Base-by-base conservation (phyloP, 306 rosid species). In the Trichosanthes truncata region DNA sequence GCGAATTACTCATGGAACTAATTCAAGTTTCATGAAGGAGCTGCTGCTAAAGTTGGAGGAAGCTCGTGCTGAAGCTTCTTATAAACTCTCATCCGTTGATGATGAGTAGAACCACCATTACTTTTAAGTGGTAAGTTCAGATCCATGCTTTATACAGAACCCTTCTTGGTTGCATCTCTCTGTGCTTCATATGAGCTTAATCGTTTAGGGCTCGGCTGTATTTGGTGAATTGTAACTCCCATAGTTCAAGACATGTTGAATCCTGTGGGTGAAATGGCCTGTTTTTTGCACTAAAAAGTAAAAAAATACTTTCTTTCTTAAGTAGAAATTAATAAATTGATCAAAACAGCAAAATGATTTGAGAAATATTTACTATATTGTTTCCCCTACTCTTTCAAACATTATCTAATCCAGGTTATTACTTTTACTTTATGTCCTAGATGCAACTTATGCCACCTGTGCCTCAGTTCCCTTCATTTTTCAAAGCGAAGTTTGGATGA, bases 31-130 rank as follows among this genome's bases (percentile, higher is more conserved):
- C 81, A 82, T 91, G 91, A 89, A 89, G 87, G 95, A 89, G 9
- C 92, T 94, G 20, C 79, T 84, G 72, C 33, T 81, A 87, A 89
- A 83, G 87, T 90, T 92, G 87, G 97, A 92, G 68, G 98, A 94
- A 87, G 97, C 98, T 26, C 92, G 89, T 21, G 92, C 95, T 0
- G 97, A 94, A 89, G 93, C 92, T 53, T 91, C 91, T 31, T 85
- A 82, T 84, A 86, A 88, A 85, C 84, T 36, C 31, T 88, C 91
- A 48, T 84, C 86, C 15, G 49, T 18, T 57, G 84, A 85, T 59
- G 67, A 86, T 59, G 67, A 84, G 79, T 80, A 72, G 84, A 66
- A 26, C 23, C 41, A 23, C 33, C 33, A 12, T 41, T 68, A 68
- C 52, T 68, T 40, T 15, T 40, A 41, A 68, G 35, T 78, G 55